Percentiles rank a stretch among this genome's conserved stretches.
phyloP scores from a whole-genome alignment of 805 yeast species.

The Wickerhamomyces chaumierensis region DNA sequence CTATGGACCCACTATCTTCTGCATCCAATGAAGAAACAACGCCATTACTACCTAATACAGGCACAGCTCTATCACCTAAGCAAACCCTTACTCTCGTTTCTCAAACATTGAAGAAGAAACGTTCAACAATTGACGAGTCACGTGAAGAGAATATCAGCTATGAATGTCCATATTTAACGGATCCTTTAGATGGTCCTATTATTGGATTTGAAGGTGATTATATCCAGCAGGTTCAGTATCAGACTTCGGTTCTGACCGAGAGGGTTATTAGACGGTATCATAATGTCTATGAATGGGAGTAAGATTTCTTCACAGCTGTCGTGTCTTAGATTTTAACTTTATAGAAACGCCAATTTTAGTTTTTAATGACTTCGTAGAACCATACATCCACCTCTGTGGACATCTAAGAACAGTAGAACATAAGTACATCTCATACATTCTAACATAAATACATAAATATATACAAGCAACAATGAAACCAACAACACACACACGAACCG shows the following conservation, averaged over 20 bases:
- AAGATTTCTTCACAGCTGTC: too few relatives aligned
- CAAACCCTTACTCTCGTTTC: not conserved
- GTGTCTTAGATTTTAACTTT: too few relatives aligned
- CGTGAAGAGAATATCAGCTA: slow-evolving; percentile 38
- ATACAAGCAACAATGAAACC: too few relatives aligned
- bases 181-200: slow-evolving; percentile 77
- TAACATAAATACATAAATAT: too few relatives aligned
- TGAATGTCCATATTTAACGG: slow-evolving; percentile 64
- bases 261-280: slow-evolving; percentile 12
- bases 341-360: too few relatives aligned
- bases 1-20: not conserved
- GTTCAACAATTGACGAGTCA: slow-evolving; percentile 17
- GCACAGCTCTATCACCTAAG: not conserved
- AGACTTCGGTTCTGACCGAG: slow-evolving; percentile 12
- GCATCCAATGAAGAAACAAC: too few relatives aligned
- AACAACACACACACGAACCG: too few relatives aligned
- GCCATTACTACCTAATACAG: too few relatives aligned
- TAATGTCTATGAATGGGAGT: slow-evolving; percentile 19
- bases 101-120: slow-evolving; percentile 9
- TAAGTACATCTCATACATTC: not conserved
- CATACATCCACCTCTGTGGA: too few relatives aligned
- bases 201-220: slow-evolving; percentile 30
- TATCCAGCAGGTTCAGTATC: slow-evolving; percentile 15
- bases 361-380: too few relatives aligned
- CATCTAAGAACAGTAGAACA: too few relatives aligned